Evolutionary conservation across 768 basidiomycete species (phyloP).

Genomic region (Sarcodon aspratus): DNA sequence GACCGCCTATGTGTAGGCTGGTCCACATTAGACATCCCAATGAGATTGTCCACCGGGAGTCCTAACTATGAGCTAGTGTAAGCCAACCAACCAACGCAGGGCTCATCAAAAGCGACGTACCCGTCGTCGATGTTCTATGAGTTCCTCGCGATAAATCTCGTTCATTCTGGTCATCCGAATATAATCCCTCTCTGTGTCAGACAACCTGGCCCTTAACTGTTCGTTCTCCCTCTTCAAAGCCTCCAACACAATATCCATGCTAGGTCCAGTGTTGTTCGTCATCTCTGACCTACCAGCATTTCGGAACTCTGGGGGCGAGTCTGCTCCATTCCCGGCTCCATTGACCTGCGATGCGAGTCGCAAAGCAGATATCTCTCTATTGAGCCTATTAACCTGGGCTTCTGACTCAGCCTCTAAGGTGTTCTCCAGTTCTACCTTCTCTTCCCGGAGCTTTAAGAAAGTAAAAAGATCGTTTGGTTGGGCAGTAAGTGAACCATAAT

Average conservation of each 20-base stretch:
- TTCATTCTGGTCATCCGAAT: slow-evolving; percentile 64
- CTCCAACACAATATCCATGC: slow-evolving; percentile 54
- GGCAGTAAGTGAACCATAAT: not conserved
- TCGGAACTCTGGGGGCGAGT: not conserved
- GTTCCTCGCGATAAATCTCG: slow-evolving; percentile 76
- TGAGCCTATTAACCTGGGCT: slow-evolving; percentile 68
- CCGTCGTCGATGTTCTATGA: slow-evolving; percentile 65
- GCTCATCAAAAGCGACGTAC: slow-evolving; percentile 31
- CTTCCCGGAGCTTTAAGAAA: slow-evolving; percentile 53
- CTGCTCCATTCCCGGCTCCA: slow-evolving; percentile 7
- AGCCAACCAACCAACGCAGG: not conserved
- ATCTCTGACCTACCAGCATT: not conserved
- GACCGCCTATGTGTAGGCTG: slow-evolving; percentile 58
- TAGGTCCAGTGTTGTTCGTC: slow-evolving; percentile 23
- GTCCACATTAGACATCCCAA: slow-evolving; percentile 50
- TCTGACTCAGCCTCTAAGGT: slow-evolving; percentile 79
- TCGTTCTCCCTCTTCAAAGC: slow-evolving; percentile 77
- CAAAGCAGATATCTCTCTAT: slow-evolving; percentile 57
- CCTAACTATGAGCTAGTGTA: slow-evolving; percentile 36
- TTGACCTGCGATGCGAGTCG: slow-evolving; percentile 48
- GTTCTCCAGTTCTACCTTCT: slow-evolving; percentile 79
- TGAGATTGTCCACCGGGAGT: slow-evolving; percentile 68
- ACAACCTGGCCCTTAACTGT: slow-evolving; percentile 49
- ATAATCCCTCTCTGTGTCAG: slow-evolving; percentile 70
- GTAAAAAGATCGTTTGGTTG: slow-evolving; percentile 1